Base-by-base conservation (phyloP, 1,284 basidiomycete species). In the Xanthoconium separans region DNA sequence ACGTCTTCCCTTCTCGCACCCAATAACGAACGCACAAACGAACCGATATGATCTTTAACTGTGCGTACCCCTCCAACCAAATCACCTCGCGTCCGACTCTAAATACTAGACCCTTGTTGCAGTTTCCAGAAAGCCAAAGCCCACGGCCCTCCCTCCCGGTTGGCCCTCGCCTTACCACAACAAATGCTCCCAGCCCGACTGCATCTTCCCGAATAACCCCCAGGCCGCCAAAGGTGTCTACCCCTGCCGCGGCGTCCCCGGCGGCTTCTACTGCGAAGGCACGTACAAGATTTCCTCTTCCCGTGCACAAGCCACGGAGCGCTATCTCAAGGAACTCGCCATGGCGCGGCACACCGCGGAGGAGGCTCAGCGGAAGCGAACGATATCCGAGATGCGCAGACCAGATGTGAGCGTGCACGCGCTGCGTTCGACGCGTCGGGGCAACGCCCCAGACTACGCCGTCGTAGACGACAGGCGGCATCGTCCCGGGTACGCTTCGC, bases 121-220 rank as follows among this genome's bases (percentile, higher is more conserved):
- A 70, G 62, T 70, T 50, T 63, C 56, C 37, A 68, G 53, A 56
- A 69, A 73, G 41, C 58, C 65, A 36, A 67, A 71, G 36, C 34
- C 58, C 24, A 55, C 59, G 27, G 53, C 60, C 2, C 63, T 69
- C 15, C 73, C 73, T 1, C 53, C 64, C 5, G 59, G 63, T 48
- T 75, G 73, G 73, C 75, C 75, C 18, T 73, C 74, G 7, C 65
- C 67, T n/a, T 70, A 70, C 55, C 73, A 76, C 53, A 71, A 72
- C 61, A 75, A 75, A 56, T 76, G 75, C 49, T 69, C 57, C 47
- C 62, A 66, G 20, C 60, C 49, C 24, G 63, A 58, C 15, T 76
- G 75, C 55, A 59, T 56, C 34, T 68, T 63, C 40, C 64, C 72
- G 0, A 76, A 76, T 50, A 64, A 41, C 30, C 76, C 74, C 6